Percentiles rank a stretch among this genome's conserved stretches.
Evolutionary conservation across 306 rosid species (phyloP).

Genomic region (Quercus variabilis): DNA sequence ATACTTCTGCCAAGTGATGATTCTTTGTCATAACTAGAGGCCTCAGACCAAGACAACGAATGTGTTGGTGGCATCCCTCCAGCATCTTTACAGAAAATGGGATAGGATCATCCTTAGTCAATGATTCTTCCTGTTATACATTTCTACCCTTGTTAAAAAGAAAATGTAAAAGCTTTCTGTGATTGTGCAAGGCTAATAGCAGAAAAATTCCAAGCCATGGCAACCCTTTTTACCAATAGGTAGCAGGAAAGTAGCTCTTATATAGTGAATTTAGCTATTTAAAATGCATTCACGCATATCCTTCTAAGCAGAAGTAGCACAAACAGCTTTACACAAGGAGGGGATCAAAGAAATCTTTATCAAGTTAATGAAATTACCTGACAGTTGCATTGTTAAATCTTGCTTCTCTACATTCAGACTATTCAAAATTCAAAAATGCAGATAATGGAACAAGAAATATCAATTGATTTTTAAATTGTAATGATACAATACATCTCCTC

Average conservation of each 20-base stretch:
- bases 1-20: no score
- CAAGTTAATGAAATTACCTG: conserved; percentile 4
- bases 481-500: conserved; percentile 3
- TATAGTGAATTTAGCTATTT: neutral
- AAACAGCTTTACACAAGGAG: neutral
- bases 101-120: neutral
- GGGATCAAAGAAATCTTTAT: conserved; percentile 11
- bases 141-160: neutral
- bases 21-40: neutral
- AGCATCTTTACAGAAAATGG: neutral
- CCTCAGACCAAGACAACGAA: neutral
- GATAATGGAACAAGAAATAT: neutral
- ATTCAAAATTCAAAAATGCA: neutral
- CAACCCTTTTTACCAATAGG: neutral
- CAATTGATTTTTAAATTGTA: neutral
- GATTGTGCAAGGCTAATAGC: neutral
- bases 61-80: neutral
- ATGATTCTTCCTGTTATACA: neutral
- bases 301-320: neutral
- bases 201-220: no score
- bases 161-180: neutral
- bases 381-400: conserved; percentile 10
- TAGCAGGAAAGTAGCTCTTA: neutral
- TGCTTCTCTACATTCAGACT: neutral
- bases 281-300: no score